A percentile compares a stretch with the other conserved stretches of the same genome.
These are phyloP conservation scores for Linderniella brevidens DNA, from an alignment of 257 asterid genomes.

Conservation along the genomic window DNA sequence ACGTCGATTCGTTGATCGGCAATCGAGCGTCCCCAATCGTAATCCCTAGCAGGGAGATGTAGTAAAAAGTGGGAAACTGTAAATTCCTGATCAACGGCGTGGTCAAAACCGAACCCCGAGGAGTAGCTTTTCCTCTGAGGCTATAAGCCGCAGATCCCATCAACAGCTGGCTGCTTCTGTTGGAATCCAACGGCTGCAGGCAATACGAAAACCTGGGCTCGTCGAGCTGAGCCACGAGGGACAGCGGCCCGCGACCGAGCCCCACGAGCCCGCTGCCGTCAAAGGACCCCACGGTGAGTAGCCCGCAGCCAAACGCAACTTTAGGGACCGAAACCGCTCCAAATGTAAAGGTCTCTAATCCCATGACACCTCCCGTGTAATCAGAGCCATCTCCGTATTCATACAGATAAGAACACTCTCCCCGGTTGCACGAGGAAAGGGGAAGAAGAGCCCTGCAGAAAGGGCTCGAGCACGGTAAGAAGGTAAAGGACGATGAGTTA, in stretches of 20 bases:
- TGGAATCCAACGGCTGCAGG: slow-evolving; percentile 43
- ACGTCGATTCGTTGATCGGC: slow-evolving; percentile 29
- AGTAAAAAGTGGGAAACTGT: slow-evolving; percentile 60
- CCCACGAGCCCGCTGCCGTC: slow-evolving; percentile 73
- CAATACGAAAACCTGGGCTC: slow-evolving; percentile 69
- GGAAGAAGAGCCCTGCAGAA: slow-evolving; percentile 39
- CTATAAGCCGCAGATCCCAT: slow-evolving; percentile 37
- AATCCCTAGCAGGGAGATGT: slow-evolving; percentile 57
- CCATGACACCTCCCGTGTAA: slow-evolving; percentile 52
- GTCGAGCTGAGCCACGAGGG: slow-evolving; percentile 68
- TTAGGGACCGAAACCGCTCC: slow-evolving; percentile 26
- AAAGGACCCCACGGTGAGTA: slow-evolving; percentile 50
- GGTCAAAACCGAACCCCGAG: slow-evolving; percentile 11
- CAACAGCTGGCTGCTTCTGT: slow-evolving; percentile 28
- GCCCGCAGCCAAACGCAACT: slow-evolving; percentile 73
- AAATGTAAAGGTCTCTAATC: slow-evolving; percentile 48
- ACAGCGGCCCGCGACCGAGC: slow-evolving; percentile 63
- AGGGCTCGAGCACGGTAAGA: slow-evolving; percentile 29
- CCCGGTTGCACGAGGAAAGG: slow-evolving; percentile 22
- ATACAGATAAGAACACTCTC: slow-evolving; percentile 40
- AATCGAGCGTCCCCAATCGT: slow-evolving; percentile 47
- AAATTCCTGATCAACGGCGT: slow-evolving; percentile 46
- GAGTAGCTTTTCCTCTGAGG: neutral
- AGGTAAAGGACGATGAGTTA: slow-evolving; percentile 34
- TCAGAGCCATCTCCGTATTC: slow-evolving; percentile 56